Conservation (phyloP, 208 protist genomes). For the Strigomonas culicis region DNA sequence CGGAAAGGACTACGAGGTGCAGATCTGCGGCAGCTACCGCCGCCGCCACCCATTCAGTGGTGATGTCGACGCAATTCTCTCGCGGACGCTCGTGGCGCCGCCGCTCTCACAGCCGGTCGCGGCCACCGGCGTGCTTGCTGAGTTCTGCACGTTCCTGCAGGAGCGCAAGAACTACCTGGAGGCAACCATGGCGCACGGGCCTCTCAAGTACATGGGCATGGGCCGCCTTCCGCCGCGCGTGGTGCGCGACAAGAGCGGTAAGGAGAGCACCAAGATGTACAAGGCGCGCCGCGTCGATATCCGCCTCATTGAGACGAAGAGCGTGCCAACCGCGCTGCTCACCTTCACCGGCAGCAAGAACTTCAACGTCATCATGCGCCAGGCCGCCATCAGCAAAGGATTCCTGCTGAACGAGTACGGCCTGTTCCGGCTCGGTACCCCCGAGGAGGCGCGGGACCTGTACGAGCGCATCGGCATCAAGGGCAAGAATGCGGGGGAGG, state of each 20-base stretch:
- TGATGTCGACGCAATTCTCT: conserved; percentile 85
- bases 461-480: conserved; percentile 68
- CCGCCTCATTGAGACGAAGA: conserved; percentile 83
- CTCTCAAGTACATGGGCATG: conserved; percentile 91
- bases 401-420: conserved; percentile 91
- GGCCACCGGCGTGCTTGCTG: conserved; percentile 57
- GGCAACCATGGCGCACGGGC: conserved; percentile 84
- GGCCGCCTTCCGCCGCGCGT: conserved; percentile 75
- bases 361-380: conserved; percentile 93
- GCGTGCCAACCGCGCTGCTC: conserved; percentile 82
- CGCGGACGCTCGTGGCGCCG: conserved; percentile 53
- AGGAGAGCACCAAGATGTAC: conserved; percentile 78
- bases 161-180: conserved; percentile 68
- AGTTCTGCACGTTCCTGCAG: conserved; percentile 56
- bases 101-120: conserved; percentile 64
- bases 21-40: conserved; percentile 88
- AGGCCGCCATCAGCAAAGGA: conserved; percentile 84
- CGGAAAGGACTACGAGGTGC: conserved; percentile 69
- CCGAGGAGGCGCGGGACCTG: conserved; percentile 71
- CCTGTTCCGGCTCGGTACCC: conserved; percentile 79
- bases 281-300: conserved; percentile 90
- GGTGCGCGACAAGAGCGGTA: conserved; percentile 51
- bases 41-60: conserved; percentile 81
- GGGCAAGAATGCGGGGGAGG: conserved; percentile 76
- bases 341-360: conserved; percentile 93